phyloP scores from a whole-genome alignment of 768 basidiomycete genomes.

The Rhizopogon sp. region DNA sequence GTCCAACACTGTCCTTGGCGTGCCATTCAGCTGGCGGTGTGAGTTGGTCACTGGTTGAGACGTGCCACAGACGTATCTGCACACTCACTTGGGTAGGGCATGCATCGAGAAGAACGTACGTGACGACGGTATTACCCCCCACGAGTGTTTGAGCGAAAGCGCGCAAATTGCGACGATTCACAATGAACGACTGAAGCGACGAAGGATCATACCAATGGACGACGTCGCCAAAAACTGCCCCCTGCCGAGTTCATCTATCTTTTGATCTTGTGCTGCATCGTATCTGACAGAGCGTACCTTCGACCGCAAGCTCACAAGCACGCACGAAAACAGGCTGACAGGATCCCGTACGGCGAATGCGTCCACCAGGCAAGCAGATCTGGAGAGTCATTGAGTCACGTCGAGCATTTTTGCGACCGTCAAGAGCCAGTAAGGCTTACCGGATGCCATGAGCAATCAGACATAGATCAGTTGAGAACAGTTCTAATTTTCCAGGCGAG shows the following conservation, averaged over 20 bases:
- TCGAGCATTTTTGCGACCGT: neutral
- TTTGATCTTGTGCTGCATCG: neutral
- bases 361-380: constrained; percentile 51
- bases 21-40: constrained; percentile 7
- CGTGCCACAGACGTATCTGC: too few relatives aligned
- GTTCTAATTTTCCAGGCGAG: constrained; percentile 9
- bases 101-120: constrained; percentile 16
- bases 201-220: constrained; percentile 40
- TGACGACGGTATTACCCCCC: constrained; percentile 4
- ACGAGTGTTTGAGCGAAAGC: constrained; percentile 7
- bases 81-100: constrained; percentile 17
- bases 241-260: constrained; percentile 4
- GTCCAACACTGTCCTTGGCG: constrained; percentile 10
- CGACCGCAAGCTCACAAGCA: constrained; percentile 35
- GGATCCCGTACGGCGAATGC: constrained; percentile 31
- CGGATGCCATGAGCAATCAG: constrained; percentile 38
- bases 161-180: constrained; percentile 31
- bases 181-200: constrained; percentile 51
- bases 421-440: constrained; percentile 21
- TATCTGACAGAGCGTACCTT: constrained; percentile 26
- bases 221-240: constrained; percentile 34
- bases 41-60: neutral
- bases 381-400: constrained; percentile 12
- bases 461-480: constrained; percentile 36
- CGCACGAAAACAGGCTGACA: constrained; percentile 24